Evolutionary conservation across 1,139 yeast genomes (phyloP), one percentile per base, ranked within the genome.

Genomic region (Yamadazyma kanchanaburiensis): DNA sequence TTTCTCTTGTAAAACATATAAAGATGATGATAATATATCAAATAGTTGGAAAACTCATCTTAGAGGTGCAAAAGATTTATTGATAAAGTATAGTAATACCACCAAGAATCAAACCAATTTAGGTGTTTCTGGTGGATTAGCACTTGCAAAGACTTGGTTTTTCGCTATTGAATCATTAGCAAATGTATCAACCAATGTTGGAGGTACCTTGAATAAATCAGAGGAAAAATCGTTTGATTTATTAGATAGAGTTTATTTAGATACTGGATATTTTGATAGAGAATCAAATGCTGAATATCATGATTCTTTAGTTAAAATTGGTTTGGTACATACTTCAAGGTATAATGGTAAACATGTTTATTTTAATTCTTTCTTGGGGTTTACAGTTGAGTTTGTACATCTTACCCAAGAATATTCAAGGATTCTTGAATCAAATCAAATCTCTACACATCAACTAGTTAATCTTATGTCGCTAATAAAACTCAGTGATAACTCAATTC

Each of bases 111-210:
- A 40, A 26, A 31, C 22, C 16, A 27, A 30, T 16, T 31, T 33
- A 11, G 31, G 40, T 25, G 43, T 58, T 25, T 50, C 60, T 11
- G 50, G 56, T n/a, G 73, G 70, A 2, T 42, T 65, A n/a, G 69
- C 72, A 1, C 46, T 66, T 7, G 70, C 72, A 2, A 59, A 61
- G 34, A 56, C 58, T n/a, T 66, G 72, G 73, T 66, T 64, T 37
- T 64, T 61, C 39, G 66, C 71, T 9, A 58, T 66, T 26, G 73
- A 66, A 35, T 43, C 61, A 5, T 35, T 61, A 12, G 71, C 71
- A 1, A 58, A 60, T 9, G 41, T 62, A 19, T 46, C 53, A 32
- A 49, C 63, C 2, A 46, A 58, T 2, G 34, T 46, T 12, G 70
- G 70, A 2, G 64, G 66, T 0, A 52, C 67, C 2, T 39, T 58